Evolutionary conservation across 2,329 filamentous ascomycete genomes (phyloP).

Genomic region (Neofusicoccum ribis): DNA sequence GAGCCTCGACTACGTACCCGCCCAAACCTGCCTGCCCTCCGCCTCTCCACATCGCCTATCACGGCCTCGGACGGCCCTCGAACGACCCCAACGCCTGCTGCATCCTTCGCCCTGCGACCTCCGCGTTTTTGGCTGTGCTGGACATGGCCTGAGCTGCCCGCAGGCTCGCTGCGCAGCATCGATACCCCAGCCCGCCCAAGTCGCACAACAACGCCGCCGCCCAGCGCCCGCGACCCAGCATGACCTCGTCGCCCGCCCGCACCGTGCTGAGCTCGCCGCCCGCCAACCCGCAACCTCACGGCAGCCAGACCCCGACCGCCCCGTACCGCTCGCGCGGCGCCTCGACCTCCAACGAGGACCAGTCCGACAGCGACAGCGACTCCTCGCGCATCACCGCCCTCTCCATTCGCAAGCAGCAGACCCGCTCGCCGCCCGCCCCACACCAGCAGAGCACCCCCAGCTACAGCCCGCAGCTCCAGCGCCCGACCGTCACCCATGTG

Average conservation of each 20-base stretch:
- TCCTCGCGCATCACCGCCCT: conserved; percentile 40
- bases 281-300: background rate
- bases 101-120: background rate
- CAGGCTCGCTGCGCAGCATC: background rate
- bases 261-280: conserved; percentile 10
- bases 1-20: conserved; percentile 9
- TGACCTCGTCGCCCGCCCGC: conserved; percentile 18
- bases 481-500: conserved; percentile 17
- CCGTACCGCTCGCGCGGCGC: background rate
- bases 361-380: conserved; percentile 35
- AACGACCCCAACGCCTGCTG: background rate
- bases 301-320: conserved; percentile 4
- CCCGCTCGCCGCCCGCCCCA: conserved; percentile 38
- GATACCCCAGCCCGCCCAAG: conserved; percentile 11
- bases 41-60: background rate
- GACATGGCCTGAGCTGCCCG: conserved; percentile 15
- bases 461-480: conserved; percentile 25
- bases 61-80: background rate
- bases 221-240: background rate
- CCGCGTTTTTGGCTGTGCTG: conserved; percentile 5
- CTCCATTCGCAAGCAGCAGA: conserved; percentile 30
- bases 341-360: conserved; percentile 20
- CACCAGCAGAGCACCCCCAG: conserved; percentile 39
- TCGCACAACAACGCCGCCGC: conserved; percentile 11
- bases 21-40: background rate